Base-by-base conservation (phyloP, 805 yeast genomes). In the Hanseniaspora mollemarum region DNA sequence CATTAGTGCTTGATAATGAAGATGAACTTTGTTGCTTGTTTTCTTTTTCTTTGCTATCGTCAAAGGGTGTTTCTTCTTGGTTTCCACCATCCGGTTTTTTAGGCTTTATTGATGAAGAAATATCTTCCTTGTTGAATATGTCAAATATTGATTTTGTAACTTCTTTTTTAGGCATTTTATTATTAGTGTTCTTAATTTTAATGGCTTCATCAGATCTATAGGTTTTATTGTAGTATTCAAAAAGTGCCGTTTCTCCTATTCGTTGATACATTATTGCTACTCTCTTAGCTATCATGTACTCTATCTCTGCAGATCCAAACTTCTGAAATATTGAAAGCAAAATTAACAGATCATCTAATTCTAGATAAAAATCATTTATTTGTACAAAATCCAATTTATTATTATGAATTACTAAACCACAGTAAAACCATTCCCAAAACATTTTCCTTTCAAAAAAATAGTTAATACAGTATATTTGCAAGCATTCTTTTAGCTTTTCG, bases 361-460 rank as follows among this genome's bases (percentile, higher is more conserved):
- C 7, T 12, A 46, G 18, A 32, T 10, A 31, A 18, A 46, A 46
- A 15, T 2, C n/a, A 26, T 32, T 29, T 3, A 46, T 10, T 9
- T 46, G 24, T 12, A 39, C 32, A 46, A 39, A 46, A 2, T 32
- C 44, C 29, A 46, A 24, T 7, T 39, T 19, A 25, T 15, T 39
- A 25, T 46, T 33, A 16, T 46, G 31, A 4, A 39, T 39, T 10
- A 46, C 32, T 28, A 46, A 18, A 9, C 44, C 44, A 46, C 40
- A 31, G 26, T 46, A 46, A 8, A 46, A 32, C 31, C 43, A 46
- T 26, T 46, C 51, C 51, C 51, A 46, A 32, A 39, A 40, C 40
- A 31, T 46, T 15, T 32, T 46, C 8, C 19, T 15, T 12, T 46
- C 51, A 8, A 9, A 29, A 32, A 46, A 46, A 15, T 46, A 46